Percentiles rank a stretch among this genome's conserved stretches.
phyloP scores from a whole-genome alignment of 225 moss, liverwort and hornwort species.

The Bryum argenteum region DNA sequence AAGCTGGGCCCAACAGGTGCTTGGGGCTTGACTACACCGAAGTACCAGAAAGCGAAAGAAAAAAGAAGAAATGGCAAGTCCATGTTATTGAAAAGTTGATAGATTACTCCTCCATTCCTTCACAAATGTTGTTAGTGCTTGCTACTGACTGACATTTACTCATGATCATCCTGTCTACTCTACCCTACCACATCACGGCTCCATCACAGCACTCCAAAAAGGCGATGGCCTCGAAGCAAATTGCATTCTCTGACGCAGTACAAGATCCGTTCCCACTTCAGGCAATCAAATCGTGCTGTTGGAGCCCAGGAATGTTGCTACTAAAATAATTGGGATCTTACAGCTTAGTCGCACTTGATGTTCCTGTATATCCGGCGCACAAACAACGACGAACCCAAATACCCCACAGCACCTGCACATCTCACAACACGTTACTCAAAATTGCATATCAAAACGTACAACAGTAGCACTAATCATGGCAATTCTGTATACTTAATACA shows the following conservation, averaged over 20 bases:
- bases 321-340: conserved; percentile 13
- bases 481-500: no score
- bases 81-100: conserved; percentile 11
- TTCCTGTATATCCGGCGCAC: conserved; percentile 95
- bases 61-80: neutral
- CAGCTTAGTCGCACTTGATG: conserved; percentile 91
- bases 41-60: neutral
- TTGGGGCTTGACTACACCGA: no score
- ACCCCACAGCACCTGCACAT: conserved; percentile 92
- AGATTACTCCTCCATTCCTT: conserved; percentile 20
- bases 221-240: conserved; percentile 24
- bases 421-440: neutral
- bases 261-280: neutral
- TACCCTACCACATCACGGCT: conserved; percentile 2
- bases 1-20: no score
- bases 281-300: conserved; percentile 23
- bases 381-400: conserved; percentile 91
- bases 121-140: conserved; percentile 26
- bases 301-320: conserved; percentile 20
- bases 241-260: conserved; percentile 27
- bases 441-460: neutral
- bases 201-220: conserved; percentile 16
- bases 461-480: no score
- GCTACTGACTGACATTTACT: conserved; percentile 3
- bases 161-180: conserved; percentile 23